Conservation (phyloP, 2,329 filamentous ascomycete species). For the Bimuria novae-zelandiae region DNA sequence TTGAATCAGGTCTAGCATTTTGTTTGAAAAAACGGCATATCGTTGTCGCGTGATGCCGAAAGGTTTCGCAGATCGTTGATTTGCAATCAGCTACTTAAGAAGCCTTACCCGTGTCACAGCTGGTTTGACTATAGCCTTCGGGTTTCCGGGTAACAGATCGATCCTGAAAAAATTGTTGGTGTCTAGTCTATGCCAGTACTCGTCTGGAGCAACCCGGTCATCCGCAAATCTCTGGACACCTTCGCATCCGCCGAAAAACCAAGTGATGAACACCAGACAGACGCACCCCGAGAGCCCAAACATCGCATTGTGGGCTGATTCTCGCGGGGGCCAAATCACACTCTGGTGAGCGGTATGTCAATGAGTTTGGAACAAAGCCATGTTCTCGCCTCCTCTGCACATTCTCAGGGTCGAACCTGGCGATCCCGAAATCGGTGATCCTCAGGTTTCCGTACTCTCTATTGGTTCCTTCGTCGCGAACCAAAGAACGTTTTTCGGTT, state of each 20-base stretch:
- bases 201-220: not conserved
- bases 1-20: no score
- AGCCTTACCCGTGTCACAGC: not conserved
- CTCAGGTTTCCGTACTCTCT: conserved; percentile 22
- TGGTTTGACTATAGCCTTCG: not conserved
- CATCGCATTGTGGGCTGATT: conserved; percentile 42
- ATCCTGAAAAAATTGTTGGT: not conserved
- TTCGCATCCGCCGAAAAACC: conserved; percentile 20
- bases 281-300: conserved; percentile 41
- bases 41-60: no score
- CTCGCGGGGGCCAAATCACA: conserved; percentile 22
- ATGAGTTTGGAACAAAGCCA: conserved; percentile 9
- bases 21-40: no score
- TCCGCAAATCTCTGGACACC: not conserved
- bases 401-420: conserved; percentile 10
- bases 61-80: not conserved
- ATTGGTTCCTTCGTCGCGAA: conserved; percentile 13
- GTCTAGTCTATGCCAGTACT: not conserved
- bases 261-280: conserved; percentile 34
- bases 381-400: not conserved
- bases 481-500: conserved; percentile 46
- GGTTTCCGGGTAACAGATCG: not conserved
- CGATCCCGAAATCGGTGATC: conserved; percentile 41
- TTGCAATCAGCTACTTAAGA: not conserved
- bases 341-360: conserved; percentile 49